Conservation (phyloP, 1,139 yeast species). For the Candida glucosophila region DNA sequence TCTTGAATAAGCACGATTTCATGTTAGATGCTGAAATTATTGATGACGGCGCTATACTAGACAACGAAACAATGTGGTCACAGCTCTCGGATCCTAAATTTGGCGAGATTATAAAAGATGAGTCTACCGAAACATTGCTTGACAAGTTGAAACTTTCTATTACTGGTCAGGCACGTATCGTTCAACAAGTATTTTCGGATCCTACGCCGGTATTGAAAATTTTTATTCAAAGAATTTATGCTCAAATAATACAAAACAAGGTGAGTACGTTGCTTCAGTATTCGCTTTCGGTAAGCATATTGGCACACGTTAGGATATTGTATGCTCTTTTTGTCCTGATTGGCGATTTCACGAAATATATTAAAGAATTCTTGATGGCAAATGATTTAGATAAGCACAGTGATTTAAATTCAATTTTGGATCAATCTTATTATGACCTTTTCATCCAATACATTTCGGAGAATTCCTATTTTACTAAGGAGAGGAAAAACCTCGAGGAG, state of each 20-base stretch:
- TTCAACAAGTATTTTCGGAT: slow-evolving; percentile 63
- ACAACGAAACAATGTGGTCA: slow-evolving; percentile 31
- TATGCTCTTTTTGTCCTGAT: slow-evolving; percentile 57
- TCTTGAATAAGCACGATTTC: slow-evolving; percentile 73
- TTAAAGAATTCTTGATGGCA: slow-evolving; percentile 50
- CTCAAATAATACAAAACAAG: slow-evolving; percentile 64
- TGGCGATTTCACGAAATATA: slow-evolving; percentile 55
- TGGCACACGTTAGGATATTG: slow-evolving; percentile 73
- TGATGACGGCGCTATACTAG: slow-evolving; percentile 28
- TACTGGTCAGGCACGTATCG: slow-evolving; percentile 64
- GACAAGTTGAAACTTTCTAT: slow-evolving; percentile 36
- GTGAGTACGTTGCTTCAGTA: slow-evolving; percentile 54
- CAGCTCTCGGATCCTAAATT: slow-evolving; percentile 29
- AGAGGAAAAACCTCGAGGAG: slow-evolving; percentile 62
- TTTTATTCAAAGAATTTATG: slow-evolving; percentile 70
- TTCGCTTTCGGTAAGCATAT: slow-evolving; percentile 54
- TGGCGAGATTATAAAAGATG: slow-evolving; percentile 21
- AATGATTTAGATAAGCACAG: slow-evolving; percentile 36
- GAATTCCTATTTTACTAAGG: slow-evolving; percentile 62
- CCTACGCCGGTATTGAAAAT: slow-evolving; percentile 58
- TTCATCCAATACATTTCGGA: slow-evolving; percentile 67
- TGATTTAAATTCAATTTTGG: slow-evolving; percentile 50
- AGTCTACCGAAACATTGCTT: slow-evolving; percentile 24
- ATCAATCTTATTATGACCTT: slow-evolving; percentile 63
- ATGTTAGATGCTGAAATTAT: slow-evolving; percentile 38